Evolutionary conservation across 805 yeast genomes (phyloP), one percentile per base, ranked within the genome.

Genomic region (Wickerhamomyces queroliae): DNA sequence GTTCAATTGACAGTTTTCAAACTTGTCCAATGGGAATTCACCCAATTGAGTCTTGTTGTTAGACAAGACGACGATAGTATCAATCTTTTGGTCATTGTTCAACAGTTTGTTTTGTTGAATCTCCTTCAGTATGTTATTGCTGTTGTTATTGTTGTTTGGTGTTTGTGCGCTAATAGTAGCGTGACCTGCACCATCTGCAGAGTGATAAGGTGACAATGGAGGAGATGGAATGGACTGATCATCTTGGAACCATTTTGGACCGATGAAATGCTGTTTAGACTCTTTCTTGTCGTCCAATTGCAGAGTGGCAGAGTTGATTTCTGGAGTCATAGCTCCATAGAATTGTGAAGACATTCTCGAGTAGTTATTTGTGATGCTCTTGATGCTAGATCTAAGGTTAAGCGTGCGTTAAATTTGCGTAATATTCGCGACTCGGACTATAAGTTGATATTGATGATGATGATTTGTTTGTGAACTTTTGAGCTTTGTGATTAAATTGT

Each of bases 11-110:
- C 69, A 68, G 31, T 71, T 64, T 37, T 66, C 63, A 47, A 61
- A 64, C 47, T 70, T 65, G 40, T 74, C 75, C 34, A 77, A 46
- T 40, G 77, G 78, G 58, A 73, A 77, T 27, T 69, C 52, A 43
- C 46, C 38, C 46, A 43, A 31, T 43, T 52, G 37, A 3, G 44
- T 39, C 9, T 39, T 34, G 10, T 36, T 35, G 15, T 39, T 42
- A 9, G 45, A 30, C 7, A 50, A 29, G 2, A 40, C 34, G 9
- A 47, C 38, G 21, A 50, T 40, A 3, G 56, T 49, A 17, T 49
- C 54, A 17, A 50, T 17, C 32, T 36, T 34, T 16, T 30, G 22
- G 13, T 19, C 18, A 18, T 31, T 35, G 26, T 21, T 38, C 15
- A 28, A 18, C 3, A 29, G 27, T 27, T 35, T 40, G 8, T 39